Base-by-base conservation (phyloP, 176 grass and related monocot species). In the Ensete ventricosum region DNA sequence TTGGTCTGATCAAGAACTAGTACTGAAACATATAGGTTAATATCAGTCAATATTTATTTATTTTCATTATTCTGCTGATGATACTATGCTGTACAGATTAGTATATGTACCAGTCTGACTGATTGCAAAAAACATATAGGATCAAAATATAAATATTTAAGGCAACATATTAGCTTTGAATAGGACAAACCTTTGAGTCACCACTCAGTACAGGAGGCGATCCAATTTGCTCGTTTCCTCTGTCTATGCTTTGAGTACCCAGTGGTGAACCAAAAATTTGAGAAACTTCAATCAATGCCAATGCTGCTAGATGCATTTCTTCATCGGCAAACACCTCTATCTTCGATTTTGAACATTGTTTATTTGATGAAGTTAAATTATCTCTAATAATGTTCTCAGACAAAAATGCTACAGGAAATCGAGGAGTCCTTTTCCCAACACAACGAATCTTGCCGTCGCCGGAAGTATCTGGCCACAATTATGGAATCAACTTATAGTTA, bases 361-460 rank as follows among this genome's bases (percentile, higher is more conserved):
- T 73, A 75, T 52, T 55, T 78, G 26, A 34, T 76, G 53, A 81
- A 21, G 34, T 75, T 19, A 49, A 20, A 60, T 68, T 68, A 76
- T 73, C 52, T 26, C 21, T 60, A 43, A 43, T 62, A 84, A 70
- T 70, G 54, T 75, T 84, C 50, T 82, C 67, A 51, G 72, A 34
- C 65, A 54, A 22, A 77, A 76, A 16, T 71, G 66, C 60, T 76
- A 92, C 24, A 13, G 83, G 76, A 53, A 79, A 51, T 22, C 83
- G 85, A 81, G 86, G 78, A 70, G 86, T 92, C 68, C 85, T 76
- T 60, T 73, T 90, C 48, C 52, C 24, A 70, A 80, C 73, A 80
- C 73, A 67, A 77, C 81, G 63, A 55, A 12, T 72, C 62, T 1
- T 69, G 52, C 53, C 69, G 26, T 50, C 67, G 25, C 69, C 81